phyloP scores from a whole-genome alignment of 179 eudicot species.

The Silene vulgaris region DNA sequence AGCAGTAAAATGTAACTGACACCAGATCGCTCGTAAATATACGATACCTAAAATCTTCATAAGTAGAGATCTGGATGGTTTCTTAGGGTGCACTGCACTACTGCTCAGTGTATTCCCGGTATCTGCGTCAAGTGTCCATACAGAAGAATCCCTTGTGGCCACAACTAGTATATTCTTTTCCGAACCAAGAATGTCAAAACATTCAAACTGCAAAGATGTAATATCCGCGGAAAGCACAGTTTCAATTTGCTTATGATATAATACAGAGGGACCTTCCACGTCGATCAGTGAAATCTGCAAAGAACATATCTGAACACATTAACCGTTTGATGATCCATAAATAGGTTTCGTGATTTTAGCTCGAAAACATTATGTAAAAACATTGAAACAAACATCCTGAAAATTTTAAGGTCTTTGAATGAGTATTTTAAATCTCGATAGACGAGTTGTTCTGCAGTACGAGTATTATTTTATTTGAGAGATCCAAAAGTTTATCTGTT shows the following conservation, averaged over 20 bases:
- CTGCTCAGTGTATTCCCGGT: slow-evolving; percentile 62
- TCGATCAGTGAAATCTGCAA: slow-evolving; percentile 72
- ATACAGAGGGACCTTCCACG: slow-evolving; percentile 50
- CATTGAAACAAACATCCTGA: background rate
- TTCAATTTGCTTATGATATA: slow-evolving; percentile 63
- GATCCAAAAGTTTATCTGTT: background rate
- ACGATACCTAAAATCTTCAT: slow-evolving; percentile 68
- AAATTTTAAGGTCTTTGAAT: background rate
- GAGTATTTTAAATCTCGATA: background rate
- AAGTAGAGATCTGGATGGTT: slow-evolving; percentile 68
- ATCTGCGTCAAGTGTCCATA: slow-evolving; percentile 67
- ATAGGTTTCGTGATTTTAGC: background rate
- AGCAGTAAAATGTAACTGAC: background rate
- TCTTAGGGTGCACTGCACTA: slow-evolving; percentile 63
- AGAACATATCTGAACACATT: background rate
- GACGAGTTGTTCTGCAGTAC: background rate
- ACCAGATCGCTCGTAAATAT: background rate
- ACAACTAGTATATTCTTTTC: slow-evolving; percentile 70
- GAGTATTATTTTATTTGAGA: slow-evolving; percentile 1
- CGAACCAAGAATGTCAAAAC: slow-evolving; percentile 66
- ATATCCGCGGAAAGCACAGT: slow-evolving; percentile 66
- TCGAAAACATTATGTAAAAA: background rate
- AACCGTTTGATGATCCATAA: background rate
- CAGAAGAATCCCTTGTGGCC: slow-evolving; percentile 79
- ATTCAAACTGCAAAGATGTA: slow-evolving; percentile 64